Conservation (phyloP, 768 basidiomycete genomes). For the Boletus vermiculosoides region DNA sequence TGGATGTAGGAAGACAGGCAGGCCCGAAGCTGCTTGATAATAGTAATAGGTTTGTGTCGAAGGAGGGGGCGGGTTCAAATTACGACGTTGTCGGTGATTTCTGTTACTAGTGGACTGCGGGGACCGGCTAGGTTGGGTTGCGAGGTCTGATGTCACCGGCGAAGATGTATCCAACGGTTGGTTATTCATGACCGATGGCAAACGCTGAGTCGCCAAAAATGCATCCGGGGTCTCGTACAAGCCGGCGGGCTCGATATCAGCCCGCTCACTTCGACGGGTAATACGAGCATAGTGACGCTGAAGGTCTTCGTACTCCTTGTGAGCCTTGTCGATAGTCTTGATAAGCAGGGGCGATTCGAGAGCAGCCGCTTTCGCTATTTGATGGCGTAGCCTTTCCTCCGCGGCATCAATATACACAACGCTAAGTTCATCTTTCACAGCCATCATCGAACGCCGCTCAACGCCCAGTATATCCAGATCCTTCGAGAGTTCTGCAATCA, state of each 20-base stretch:
- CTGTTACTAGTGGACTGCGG: slow-evolving; percentile 32
- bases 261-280: slow-evolving; percentile 22
- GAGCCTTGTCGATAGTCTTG: slow-evolving; percentile 61
- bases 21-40: slow-evolving; percentile 91
- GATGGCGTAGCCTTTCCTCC: slow-evolving; percentile 68
- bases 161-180: slow-evolving; percentile 3
- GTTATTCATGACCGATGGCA: slow-evolving; percentile 10
- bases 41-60: slow-evolving; percentile 91
- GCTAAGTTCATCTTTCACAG: slow-evolving; percentile 74
- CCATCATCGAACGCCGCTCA: slow-evolving; percentile 66
- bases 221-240: slow-evolving; percentile 54
- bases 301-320: slow-evolving; percentile 55
- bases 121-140: slow-evolving; percentile 6
- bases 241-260: slow-evolving; percentile 12
- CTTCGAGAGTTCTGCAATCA: slow-evolving; percentile 66
- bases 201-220: slow-evolving; percentile 48
- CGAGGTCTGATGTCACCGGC: slow-evolving; percentile 5
- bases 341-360: slow-evolving; percentile 68
- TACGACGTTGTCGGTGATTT: slow-evolving; percentile 61
- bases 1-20: slow-evolving; percentile 91
- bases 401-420: slow-evolving; percentile 79
- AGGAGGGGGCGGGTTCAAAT: slow-evolving; percentile 83
- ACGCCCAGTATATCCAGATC: slow-evolving; percentile 71
- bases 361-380: slow-evolving; percentile 76
- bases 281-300: slow-evolving; percentile 36